Evolutionary conservation across 2,329 filamentous ascomycete genomes (phyloP), one percentile per base, ranked within the genome.

Genomic region (Nakataea oryzae): DNA sequence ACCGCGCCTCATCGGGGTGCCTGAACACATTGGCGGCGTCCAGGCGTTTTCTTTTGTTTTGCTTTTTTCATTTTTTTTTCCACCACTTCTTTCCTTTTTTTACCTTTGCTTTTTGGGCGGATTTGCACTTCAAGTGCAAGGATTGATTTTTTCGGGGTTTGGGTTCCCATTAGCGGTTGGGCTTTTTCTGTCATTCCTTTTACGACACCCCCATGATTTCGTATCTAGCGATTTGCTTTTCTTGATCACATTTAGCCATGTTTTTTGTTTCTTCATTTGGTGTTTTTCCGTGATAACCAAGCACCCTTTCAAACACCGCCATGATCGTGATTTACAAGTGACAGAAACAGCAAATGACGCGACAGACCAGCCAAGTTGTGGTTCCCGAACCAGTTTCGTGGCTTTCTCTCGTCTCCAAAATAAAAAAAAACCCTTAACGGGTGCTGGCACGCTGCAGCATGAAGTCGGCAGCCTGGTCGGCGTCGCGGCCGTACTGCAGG

Each of bases 401-500:
- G 41, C 9, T 50, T 50, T 21, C n/a, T 50, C 9, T 3, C 21
- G 7, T n/a, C 17, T 21, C 30, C 30, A 30, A n/a, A 9, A 47
- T 3, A 47, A 47, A 47, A 47, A 47, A 17, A 17, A 47, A 34
- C 32, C 11, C 5, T 47, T 6, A 47, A 12, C 41, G 41, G 34
- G 13, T 7, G 41, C 8, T 27, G 29, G 26, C 58, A n/a, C 50
- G 9, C 11, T 54, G 47, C 32, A 67, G 63, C 4, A 70, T 65
- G 55, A 70, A 72, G 7, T 65, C 58, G 1, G 70, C 69, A 3
- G 70, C 70, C 24, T 64, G 58, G 1, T 32, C 62, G 0, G 66
- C 68, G 47, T 72, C 65, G 56, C 47, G 32, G 0, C 62, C 64
- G 41, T 73, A 72, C 1, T 67, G 70, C 62, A 71, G 61, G 63